Base-by-base conservation (phyloP, 208 protist species). In the Novymonas esmeraldas region DNA sequence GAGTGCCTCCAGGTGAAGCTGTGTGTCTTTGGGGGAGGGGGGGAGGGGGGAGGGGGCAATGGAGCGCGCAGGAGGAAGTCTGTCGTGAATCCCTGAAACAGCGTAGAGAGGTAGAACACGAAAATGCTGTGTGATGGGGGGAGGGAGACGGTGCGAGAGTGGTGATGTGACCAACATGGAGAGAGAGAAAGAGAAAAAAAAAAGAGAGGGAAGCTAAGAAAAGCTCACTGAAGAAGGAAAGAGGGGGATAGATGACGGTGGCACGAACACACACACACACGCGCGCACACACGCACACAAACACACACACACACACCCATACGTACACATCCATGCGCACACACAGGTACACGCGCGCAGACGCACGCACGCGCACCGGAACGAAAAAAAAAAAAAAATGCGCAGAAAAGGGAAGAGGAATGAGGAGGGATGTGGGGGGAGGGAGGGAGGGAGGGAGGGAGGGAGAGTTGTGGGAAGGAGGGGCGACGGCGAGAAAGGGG, bases 211-310 rank as follows among this genome's bases (percentile, higher is more conserved):
- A 28, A 57, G n/a, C 18, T 11, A 13, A 51, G 33, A 31, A 55
- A 66, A 41, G 44, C n/a, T n/a, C n/a, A n/a, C n/a, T 16, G 16
- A 50, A 55, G 50, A 66, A 76, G 45, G 42, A 62, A 49, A 56
- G 38, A 67, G 13, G 59, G 69, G 36, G 36, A 41, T 41, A 41
- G 36, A 41, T 41, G 36, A 41, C 36, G n/a, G 22, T 13, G 9
- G 22, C 13, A 9, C 16, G 18, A 24, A 24, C 29, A 22, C n/a
- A 28, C 51, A 41, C 18, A 42, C 50, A 36, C 50, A 38, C 46
- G 28, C 46, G 36, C 36, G 11, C 36, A 41, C 5, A 41, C 36
- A 41, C 36, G 36, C 36, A 41, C 36, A 41, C 36, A 41, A 41
- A 41, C 36, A 41, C 6, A 56, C 2, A 39, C 2, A 28, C 10